Percentiles rank a stretch among this genome's conserved stretches.
phyloP scores from a whole-genome alignment of 768 basidiomycete genomes.

The Lactarius pseudohatsudake region DNA sequence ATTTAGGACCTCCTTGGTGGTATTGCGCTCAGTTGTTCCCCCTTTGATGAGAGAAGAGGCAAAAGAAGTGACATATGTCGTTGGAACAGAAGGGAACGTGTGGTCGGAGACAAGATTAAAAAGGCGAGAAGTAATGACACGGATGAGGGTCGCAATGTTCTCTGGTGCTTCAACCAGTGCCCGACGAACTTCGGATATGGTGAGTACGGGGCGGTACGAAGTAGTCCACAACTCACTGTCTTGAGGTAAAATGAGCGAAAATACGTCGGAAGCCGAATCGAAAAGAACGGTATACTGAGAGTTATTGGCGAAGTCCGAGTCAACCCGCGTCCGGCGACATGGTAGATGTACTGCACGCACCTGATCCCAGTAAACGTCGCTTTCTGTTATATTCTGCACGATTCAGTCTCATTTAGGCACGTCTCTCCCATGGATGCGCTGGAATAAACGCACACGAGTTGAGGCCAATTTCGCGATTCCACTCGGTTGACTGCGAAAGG shows the following conservation, averaged over 20 bases:
- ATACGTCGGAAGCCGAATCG: conserved; percentile 88
- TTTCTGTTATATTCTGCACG: conserved; percentile 65
- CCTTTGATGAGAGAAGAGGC: conserved; percentile 70
- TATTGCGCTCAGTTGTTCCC: conserved; percentile 54
- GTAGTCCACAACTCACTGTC: not conserved
- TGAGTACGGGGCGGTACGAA: not conserved
- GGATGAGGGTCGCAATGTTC: conserved; percentile 82
- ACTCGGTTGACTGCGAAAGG: conserved; percentile 78
- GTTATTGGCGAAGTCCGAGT: not conserved
- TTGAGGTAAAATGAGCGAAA: conserved; percentile 53
- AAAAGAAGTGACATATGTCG: conserved; percentile 60
- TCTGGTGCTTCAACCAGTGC: conserved; percentile 80
- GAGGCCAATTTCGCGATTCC: conserved; percentile 77
- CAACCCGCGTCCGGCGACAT: not conserved
- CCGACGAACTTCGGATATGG: conserved; percentile 61
- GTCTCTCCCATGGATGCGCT: not conserved
- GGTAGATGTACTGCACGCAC: conserved; percentile 41
- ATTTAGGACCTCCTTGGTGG: conserved; percentile 87
- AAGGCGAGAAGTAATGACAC: conserved; percentile 63
- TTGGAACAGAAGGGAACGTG: conserved; percentile 66
- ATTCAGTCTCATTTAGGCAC: conserved; percentile 14
- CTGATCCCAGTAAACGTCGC: conserved; percentile 90
- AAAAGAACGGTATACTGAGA: conserved; percentile 78
- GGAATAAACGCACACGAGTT: conserved; percentile 56
- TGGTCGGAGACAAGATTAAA: conserved; percentile 78